Conservation (phyloP, 2,329 filamentous ascomycete species). For the Xylariaceae sp. region DNA sequence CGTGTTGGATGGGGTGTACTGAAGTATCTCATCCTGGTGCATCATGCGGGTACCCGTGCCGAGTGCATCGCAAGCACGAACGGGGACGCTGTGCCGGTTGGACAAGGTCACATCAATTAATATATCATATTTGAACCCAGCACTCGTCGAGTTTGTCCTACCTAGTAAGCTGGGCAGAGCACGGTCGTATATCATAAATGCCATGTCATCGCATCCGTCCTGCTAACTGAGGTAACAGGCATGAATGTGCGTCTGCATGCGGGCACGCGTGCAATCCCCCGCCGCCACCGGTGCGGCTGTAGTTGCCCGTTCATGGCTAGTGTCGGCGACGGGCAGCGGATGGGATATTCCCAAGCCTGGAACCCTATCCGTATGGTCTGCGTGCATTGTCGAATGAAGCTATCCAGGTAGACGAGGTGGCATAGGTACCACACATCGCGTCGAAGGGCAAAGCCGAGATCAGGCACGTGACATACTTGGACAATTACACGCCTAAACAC, state of each 20-base stretch:
- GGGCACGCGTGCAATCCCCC: conserved; percentile 9
- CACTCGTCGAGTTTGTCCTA: neutral
- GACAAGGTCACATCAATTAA: neutral
- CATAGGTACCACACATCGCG: neutral
- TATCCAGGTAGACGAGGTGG: neutral
- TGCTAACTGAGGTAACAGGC: conserved; percentile 2
- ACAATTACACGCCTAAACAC: neutral
- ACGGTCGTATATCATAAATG: conserved; percentile 3
- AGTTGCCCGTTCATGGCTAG: conserved; percentile 7
- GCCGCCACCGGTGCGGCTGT: conserved; percentile 10
- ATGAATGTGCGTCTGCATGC: conserved; percentile 10
- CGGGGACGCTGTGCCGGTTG: neutral
- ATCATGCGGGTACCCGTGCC: neutral
- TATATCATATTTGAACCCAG: neutral
- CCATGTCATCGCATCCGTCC: conserved; percentile 12
- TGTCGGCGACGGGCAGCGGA: neutral
- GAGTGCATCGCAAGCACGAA: neutral
- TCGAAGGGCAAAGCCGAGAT: neutral
- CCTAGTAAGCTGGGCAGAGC: neutral
- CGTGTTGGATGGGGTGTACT: neutral
- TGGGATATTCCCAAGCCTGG: conserved; percentile 1
- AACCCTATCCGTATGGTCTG: conserved; percentile 9
- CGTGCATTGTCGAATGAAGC: conserved; percentile 2
- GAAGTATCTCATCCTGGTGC: neutral
- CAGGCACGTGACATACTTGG: conserved; percentile 11